A percentile compares a stretch with the other conserved stretches of the same genome.
Evolutionary conservation across 2,329 filamentous ascomycete genomes (phyloP).

Genomic region (Phialophora macrospora): DNA sequence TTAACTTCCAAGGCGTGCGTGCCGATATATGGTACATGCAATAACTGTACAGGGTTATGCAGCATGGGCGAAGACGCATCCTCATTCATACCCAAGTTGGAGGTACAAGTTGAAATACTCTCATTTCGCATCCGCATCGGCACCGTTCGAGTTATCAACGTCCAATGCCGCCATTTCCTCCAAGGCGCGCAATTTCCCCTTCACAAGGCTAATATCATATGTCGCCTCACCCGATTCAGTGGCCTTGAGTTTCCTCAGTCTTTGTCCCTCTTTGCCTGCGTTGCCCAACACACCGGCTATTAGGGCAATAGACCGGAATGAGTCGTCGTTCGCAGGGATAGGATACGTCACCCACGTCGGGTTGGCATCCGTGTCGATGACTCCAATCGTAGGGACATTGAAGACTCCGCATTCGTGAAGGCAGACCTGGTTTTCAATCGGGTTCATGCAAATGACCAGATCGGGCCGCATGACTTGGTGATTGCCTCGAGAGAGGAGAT

Average conservation of each 20-base stretch:
- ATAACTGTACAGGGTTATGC: neutral
- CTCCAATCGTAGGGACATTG: slow-evolving; percentile 89
- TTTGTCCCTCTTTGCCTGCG: slow-evolving; percentile 78
- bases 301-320: slow-evolving; percentile 78
- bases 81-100: neutral
- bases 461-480: slow-evolving; percentile 78
- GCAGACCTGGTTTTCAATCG: slow-evolving; percentile 86
- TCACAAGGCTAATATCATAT: slow-evolving; percentile 50
- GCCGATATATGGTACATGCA: neutral
- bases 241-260: slow-evolving; percentile 68
- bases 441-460: slow-evolving; percentile 89
- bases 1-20: neutral
- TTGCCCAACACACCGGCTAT: slow-evolving; percentile 84
- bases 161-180: slow-evolving; percentile 33
- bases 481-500: slow-evolving; percentile 61
- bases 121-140: neutral
- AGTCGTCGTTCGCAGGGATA: slow-evolving; percentile 97
- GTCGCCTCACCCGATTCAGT: slow-evolving; percentile 62
- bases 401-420: slow-evolving; percentile 88
- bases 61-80: neutral
- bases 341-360: slow-evolving; percentile 94
- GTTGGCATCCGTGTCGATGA: slow-evolving; percentile 92
- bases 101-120: neutral
- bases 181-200: slow-evolving; percentile 36
- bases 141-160: slow-evolving; percentile 9